Evolutionary conservation across 2,329 filamentous ascomycete species (phyloP), one percentile per base, ranked within the genome.

Genomic region (Beauveria scarabaeidicola): DNA sequence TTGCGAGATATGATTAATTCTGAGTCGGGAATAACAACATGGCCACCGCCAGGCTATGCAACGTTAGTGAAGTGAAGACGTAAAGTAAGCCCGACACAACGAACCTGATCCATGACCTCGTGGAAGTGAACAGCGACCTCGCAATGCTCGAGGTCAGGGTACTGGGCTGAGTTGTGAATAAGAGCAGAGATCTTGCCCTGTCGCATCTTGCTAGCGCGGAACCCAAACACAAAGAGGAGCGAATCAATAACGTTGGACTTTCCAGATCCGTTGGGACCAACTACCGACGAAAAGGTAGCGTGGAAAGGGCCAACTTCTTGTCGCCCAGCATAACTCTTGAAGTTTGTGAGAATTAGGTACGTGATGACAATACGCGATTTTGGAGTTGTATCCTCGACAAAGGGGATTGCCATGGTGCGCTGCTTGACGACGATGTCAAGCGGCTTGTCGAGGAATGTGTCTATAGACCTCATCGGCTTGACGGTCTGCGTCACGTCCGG

Each of bases 221-320:
- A 99, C 58, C 95, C 94, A 70, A 99, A 99, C n/a, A 99, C 94
- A 69, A 99, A 99, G 1, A 99, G 83, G 29, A 99, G 78, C 2
- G 94, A 97, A 74, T 99, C 94, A 70, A 99, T 99, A 63, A 99
- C 95, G 68, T 99, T 99, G 23, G 94, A 97, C 73, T 99, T 99
- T 61, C 94, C 94, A 10, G 94, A 99, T 62, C 94, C 94, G 71
- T 99, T 99, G 53, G 95, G 94, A 0, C 94, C 95, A 10, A 99
- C 94, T 2, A 99, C 94, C 0, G 94, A 97, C 1, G 94, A 97
- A 75, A 99, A 99, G 0, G 94, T 99, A 1, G 90, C 83, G 72
- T 99, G 94, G 72, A 99, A 99, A 0, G 94, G 94, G 0, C 94
- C 94, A 61, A 99, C 94, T 74, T 96, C 88, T 72, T 99, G 94